These are phyloP conservation scores for Jackrogersella minutella DNA, from an alignment of 495 filamentous ascomycete species.

Conservation along the genomic window DNA sequence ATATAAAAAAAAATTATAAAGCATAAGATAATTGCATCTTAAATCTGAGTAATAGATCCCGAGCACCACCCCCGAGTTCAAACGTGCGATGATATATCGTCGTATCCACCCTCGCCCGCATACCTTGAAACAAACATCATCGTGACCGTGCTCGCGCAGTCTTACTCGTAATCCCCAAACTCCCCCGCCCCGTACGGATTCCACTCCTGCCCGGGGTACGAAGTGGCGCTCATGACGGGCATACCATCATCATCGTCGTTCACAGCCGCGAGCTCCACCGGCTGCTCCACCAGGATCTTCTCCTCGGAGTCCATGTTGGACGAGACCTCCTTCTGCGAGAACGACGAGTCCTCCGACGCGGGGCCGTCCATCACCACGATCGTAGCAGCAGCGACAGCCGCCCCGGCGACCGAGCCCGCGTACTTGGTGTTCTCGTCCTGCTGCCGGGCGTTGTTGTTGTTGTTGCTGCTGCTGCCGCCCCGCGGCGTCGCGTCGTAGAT, in stretches of 20 bases:
- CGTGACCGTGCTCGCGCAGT: background rate
- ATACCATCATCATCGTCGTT: slow-evolving; percentile 59
- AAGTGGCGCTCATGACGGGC: slow-evolving; percentile 77
- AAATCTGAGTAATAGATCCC: background rate
- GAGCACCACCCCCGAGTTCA: background rate
- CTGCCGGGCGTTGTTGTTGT: slow-evolving; percentile 4
- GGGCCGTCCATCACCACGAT: background rate
- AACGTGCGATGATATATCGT: too few species aligned
- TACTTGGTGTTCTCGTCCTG: slow-evolving; percentile 41
- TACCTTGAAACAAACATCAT: background rate
- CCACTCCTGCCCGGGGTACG: slow-evolving; percentile 87
- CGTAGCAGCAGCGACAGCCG: background rate
- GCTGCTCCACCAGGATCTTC: slow-evolving; percentile 58
- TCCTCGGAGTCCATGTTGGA: slow-evolving; percentile 53
- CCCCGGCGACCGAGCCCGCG: slow-evolving; percentile 15
- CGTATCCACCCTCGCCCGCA: background rate
- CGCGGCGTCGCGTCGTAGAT: slow-evolving; percentile 58
- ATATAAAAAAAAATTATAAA: background rate
- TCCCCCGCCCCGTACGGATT: slow-evolving; percentile 62
- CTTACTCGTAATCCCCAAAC: slow-evolving; percentile 42
- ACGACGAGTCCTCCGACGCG: slow-evolving; percentile 32
- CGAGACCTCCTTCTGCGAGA: slow-evolving; percentile 8
- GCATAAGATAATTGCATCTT: slow-evolving; percentile 1
- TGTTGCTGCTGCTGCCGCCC: background rate
- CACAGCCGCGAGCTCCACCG: slow-evolving; percentile 36